Conservation (phyloP, 202 grass and related monocot species). For the Schoenoplectus tabernaemontani region DNA sequence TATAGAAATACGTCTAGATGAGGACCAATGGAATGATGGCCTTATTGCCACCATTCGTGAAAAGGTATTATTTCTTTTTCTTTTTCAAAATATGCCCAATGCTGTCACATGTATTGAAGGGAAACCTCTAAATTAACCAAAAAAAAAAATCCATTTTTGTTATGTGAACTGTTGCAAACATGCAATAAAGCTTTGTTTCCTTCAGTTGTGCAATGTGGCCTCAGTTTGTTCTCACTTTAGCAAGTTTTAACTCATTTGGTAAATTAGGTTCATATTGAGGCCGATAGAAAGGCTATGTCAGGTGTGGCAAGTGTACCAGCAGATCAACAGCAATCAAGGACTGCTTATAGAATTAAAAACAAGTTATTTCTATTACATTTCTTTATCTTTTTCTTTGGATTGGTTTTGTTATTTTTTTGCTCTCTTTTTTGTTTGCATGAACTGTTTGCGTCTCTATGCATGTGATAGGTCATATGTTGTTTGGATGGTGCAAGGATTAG, state of each 20-base stretch:
- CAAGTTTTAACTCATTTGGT: slow-evolving; percentile 10
- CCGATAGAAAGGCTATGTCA: slow-evolving; percentile 63
- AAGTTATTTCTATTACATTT: slow-evolving; percentile 39
- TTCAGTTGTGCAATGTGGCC: not conserved
- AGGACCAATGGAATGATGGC: slow-evolving; percentile 91
- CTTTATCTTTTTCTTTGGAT: slow-evolving; percentile 9
- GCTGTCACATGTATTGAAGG: not conserved
- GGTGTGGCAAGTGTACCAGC: slow-evolving; percentile 43
- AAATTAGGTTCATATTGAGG: slow-evolving; percentile 94
- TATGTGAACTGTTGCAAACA: not conserved
- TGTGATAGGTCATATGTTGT: slow-evolving; percentile 77
- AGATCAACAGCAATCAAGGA: slow-evolving; percentile 56
- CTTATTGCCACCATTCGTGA: slow-evolving; percentile 92
- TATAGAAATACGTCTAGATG: slow-evolving; percentile 67
- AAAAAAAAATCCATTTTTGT: too few species aligned
- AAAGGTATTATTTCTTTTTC: slow-evolving; percentile 37
- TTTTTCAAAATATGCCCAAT: not conserved
- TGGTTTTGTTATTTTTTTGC: not conserved
- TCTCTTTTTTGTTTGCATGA: not conserved
- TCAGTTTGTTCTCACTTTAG: not conserved
- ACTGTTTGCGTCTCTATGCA: not conserved
- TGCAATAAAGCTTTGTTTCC: not conserved
- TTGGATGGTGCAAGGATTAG: slow-evolving; percentile 85
- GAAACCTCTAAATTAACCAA: too few species aligned
- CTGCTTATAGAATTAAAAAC: slow-evolving; percentile 77